phyloP scores from a whole-genome alignment of 1,284 basidiomycete genomes.

The Fomitopsis schrenkii region DNA sequence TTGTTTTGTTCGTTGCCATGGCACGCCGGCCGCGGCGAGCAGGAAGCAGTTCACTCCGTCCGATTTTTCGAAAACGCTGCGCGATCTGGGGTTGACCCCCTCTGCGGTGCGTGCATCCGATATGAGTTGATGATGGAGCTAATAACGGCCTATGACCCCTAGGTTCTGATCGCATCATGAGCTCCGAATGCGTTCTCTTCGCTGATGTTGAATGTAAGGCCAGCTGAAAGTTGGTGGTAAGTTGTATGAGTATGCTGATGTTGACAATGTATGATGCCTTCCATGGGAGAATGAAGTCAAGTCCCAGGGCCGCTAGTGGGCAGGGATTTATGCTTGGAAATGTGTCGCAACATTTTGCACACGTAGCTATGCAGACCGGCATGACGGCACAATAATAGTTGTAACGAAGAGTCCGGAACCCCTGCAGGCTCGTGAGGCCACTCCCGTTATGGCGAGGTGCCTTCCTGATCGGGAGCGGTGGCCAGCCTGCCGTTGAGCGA shows the following conservation, averaged over 20 bases:
- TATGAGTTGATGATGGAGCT: neutral
- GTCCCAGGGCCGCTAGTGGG: neutral
- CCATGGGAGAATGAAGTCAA: neutral
- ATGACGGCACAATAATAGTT: too few relatives aligned
- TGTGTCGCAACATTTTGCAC: neutral
- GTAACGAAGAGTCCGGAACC: too few relatives aligned
- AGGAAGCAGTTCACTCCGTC: slow-evolving; percentile 65
- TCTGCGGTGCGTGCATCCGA: slow-evolving; percentile 52
- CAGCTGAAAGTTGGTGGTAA: neutral
- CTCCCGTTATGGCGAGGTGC: neutral
- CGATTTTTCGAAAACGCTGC: slow-evolving; percentile 67
- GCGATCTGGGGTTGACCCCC: slow-evolving; percentile 72
- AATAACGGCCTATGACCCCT: neutral
- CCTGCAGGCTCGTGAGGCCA: neutral
- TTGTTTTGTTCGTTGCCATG: neutral
- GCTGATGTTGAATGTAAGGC: neutral
- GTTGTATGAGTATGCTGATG: neutral
- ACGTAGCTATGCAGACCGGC: neutral
- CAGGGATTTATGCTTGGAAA: neutral
- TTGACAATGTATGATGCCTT: neutral
- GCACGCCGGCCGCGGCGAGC: neutral
- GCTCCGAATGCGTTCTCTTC: neutral
- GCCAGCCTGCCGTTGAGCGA: neutral
- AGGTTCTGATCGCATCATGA: slow-evolving; percentile 20
- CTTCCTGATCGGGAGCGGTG: neutral